Conservation (phyloP, 2,329 filamentous ascomycete genomes). For the Trichoderma koningiopsis region DNA sequence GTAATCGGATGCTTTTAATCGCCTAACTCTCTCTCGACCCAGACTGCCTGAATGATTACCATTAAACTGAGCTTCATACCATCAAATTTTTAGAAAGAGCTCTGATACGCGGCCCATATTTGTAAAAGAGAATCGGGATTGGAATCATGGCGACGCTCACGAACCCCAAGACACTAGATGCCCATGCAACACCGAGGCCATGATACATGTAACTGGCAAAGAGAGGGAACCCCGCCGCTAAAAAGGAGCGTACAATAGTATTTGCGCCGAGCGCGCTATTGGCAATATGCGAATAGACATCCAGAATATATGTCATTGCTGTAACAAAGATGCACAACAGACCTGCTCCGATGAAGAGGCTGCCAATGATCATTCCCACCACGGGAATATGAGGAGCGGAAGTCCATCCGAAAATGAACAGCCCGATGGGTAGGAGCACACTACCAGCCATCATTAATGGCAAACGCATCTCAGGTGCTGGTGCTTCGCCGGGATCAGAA, state of each 20-base stretch:
- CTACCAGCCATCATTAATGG: slow-evolving; percentile 22
- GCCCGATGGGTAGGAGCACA: slow-evolving; percentile 16
- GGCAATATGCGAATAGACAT: slow-evolving; percentile 38
- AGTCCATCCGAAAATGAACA: slow-evolving; percentile 22
- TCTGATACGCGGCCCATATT: slow-evolving; percentile 22
- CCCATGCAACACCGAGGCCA: slow-evolving; percentile 28
- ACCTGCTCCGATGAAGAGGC: slow-evolving; percentile 5
- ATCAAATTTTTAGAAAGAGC: slow-evolving; percentile 16
- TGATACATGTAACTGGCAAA: slow-evolving; percentile 28
- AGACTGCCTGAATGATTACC: too few relatives aligned
- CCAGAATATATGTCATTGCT: slow-evolving; percentile 48
- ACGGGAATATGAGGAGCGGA: slow-evolving; percentile 32
- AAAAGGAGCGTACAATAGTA: slow-evolving; percentile 51
- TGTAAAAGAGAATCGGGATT: slow-evolving; percentile 29
- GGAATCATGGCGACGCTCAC: slow-evolving; percentile 23
- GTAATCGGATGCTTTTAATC: too few relatives aligned
- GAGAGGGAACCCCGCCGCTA: slow-evolving; percentile 56
- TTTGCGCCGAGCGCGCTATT: slow-evolving; percentile 39
- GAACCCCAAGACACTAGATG: slow-evolving; percentile 27
- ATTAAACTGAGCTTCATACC: too few relatives aligned
- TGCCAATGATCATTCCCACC: slow-evolving; percentile 34
- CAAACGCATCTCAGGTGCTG: slow-evolving; percentile 6
- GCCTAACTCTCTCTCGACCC: too few relatives aligned
- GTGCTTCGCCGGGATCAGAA: background rate
- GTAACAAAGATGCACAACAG: slow-evolving; percentile 29